Base-by-base conservation (phyloP, 192 early-diverging fungal genomes). In the Podila horticola region DNA sequence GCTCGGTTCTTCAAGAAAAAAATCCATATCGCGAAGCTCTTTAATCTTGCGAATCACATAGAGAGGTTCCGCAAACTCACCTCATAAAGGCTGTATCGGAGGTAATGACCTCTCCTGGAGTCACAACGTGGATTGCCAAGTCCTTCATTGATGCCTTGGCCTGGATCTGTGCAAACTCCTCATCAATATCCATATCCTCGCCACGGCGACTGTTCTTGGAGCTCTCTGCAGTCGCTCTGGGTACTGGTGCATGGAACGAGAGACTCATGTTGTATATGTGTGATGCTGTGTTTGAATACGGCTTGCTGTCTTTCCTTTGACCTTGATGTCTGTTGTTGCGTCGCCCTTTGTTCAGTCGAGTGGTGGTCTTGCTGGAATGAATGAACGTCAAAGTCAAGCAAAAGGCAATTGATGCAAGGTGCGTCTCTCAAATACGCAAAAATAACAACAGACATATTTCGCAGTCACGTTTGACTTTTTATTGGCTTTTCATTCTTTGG, bases 51-150 rank as follows among this genome's bases (percentile, higher is more conserved):
- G 68, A 45, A 61, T 38, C 57, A 50, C 31, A 13, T 24, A 26
- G n/a, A 12, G 22, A 17, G 5, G 50, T 4, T 2, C 41, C 22
- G 19, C 22, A 55, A 52, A 65, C 28, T 48, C 7, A 91, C 90
- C 91, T 84, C 94, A 95, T 95, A 82, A 90, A 95, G 38, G 89
- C 88, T n/a, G 90, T 72, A 75, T 94, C 94, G 3, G 79, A 58
- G 3, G 93, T 93, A 34, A 96, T 87, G 7, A 86, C 83, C 73
- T 96, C 91, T 75, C 94, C 95, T 15, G 95, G 94, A 36, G 92
- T 94, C 5, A 96, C 92, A 26, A 94, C 72, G 29, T 85, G 84
- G 28, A 74, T 36, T 12, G 64, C 60, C 17, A 65, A 52, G 31
- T 67, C 65, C 41, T 72, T 72, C 15, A 48, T 50, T 19, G 66